Evolutionary conservation across 1,139 yeast species (phyloP).

Genomic region (Debaryomyces nepalensis): DNA sequence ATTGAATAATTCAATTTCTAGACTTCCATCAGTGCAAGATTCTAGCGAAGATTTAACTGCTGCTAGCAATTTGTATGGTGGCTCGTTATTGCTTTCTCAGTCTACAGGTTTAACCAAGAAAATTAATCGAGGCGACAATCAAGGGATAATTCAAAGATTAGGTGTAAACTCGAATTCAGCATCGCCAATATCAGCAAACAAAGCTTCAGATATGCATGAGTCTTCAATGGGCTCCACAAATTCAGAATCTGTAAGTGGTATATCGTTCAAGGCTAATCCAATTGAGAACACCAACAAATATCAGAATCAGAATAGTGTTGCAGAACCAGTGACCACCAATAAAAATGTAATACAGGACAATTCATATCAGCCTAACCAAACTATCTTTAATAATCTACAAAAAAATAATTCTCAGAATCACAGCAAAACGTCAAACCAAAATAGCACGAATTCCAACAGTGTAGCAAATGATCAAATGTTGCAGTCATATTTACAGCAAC

Average conservation of each 20-base stretch:
- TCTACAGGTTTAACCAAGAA: constrained; percentile 50
- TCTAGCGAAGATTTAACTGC: constrained; percentile 36
- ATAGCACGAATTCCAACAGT: constrained; percentile 4
- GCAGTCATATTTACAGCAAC: constrained; percentile 12
- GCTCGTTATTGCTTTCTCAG: constrained; percentile 49
- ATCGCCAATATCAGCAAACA: constrained; percentile 11
- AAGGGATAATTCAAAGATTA: not conserved
- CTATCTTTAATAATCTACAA: constrained; percentile 49
- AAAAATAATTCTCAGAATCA: constrained; percentile 42
- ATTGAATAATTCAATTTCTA: not conserved
- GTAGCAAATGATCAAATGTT: constrained; percentile 7
- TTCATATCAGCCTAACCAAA: constrained; percentile 51
- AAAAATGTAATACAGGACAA: constrained; percentile 39
- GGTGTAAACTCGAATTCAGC: not conserved
- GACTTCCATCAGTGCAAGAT: constrained; percentile 21
- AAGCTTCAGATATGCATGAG: constrained; percentile 15
- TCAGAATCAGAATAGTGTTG: constrained; percentile 24
- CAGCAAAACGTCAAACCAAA: constrained; percentile 27
- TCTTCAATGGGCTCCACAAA: constrained; percentile 22
- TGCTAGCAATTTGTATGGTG: constrained; percentile 45
- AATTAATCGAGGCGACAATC: constrained; percentile 24
- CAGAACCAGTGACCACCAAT: constrained; percentile 43
- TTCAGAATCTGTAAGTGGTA: constrained; percentile 36
- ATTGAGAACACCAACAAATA: constrained; percentile 21
- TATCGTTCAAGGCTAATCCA: constrained; percentile 44